These are phyloP conservation scores for Blastobotrys persicus DNA, from an alignment of 1,139 yeast genomes.

Conservation along the genomic window DNA sequence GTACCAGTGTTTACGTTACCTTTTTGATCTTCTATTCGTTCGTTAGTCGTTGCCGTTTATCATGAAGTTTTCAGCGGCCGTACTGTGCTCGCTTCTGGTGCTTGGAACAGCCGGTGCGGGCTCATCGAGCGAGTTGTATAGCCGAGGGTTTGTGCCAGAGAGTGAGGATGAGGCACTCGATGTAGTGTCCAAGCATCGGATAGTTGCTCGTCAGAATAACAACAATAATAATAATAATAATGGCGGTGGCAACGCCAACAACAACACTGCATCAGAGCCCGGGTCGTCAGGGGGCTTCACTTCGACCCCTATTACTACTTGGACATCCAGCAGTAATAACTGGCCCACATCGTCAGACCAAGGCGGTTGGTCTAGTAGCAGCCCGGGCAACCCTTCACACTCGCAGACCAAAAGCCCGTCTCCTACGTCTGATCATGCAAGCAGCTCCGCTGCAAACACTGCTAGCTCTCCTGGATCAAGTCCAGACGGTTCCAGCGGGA, in stretches of 20 bases:
- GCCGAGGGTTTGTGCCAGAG: constrained; percentile 1
- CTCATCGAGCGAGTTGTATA: background rate
- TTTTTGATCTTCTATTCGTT: background rate
- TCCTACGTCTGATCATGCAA: constrained; percentile 2
- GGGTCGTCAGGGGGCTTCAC: background rate
- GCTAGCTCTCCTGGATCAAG: background rate
- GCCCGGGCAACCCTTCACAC: too few relatives aligned
- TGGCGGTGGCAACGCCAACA: background rate
- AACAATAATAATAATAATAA: constrained; percentile 6
- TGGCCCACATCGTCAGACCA: background rate
- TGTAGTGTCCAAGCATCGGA: background rate
- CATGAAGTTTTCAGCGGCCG: background rate
- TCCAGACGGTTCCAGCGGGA: background rate
- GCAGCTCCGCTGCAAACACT: background rate
- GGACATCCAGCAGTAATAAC: background rate
- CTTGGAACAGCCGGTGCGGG: background rate
- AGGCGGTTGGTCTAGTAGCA: too few relatives aligned
- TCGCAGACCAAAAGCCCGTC: background rate
- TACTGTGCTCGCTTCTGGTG: background rate
- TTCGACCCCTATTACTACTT: background rate
- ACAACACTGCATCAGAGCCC: constrained; percentile 2
- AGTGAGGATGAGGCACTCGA: constrained; percentile 6
- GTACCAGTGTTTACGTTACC: background rate
- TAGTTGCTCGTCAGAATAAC: constrained; percentile 9
- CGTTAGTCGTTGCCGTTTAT: background rate